A percentile compares a stretch with the other conserved stretches of the same genome.
Evolutionary conservation across 2,329 filamentous ascomycete genomes (phyloP).

Genomic region (Dactylellina sp.): DNA sequence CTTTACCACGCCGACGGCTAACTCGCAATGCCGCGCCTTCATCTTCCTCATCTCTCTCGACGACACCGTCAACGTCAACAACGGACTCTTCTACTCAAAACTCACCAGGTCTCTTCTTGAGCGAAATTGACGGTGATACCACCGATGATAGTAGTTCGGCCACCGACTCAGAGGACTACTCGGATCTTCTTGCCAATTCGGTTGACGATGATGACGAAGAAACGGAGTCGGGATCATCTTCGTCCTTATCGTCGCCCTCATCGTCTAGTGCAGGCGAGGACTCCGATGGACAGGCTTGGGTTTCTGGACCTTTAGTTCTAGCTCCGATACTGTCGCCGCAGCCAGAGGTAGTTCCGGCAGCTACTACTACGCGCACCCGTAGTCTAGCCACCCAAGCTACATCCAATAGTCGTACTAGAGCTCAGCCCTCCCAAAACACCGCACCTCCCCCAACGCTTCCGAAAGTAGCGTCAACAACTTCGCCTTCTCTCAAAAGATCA

Average conservation of each 20-base stretch:
- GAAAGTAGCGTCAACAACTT: conserved; percentile 12
- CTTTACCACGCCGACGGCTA: background rate
- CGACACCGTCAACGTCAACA: conserved; percentile 23
- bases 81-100: conserved; percentile 14
- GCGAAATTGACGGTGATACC: conserved; percentile 14
- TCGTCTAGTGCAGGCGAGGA: background rate
- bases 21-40: background rate
- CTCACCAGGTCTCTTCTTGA: conserved; percentile 33
- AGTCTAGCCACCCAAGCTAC: conserved; percentile 4
- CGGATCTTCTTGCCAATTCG: background rate
- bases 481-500: conserved; percentile 28
- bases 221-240: background rate
- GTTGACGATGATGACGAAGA: conserved; percentile 17
- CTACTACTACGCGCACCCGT: background rate
- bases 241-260: background rate
- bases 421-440: conserved; percentile 11
- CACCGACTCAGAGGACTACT: background rate
- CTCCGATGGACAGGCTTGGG: background rate
- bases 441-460: conserved; percentile 11
- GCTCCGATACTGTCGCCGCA: background rate
- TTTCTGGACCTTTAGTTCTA: background rate
- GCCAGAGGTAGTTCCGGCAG: conserved; percentile 3
- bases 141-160: conserved; percentile 7
- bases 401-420: conserved; percentile 27
- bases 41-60: conserved; percentile 20